These are phyloP conservation scores for Leptographium lundbergii DNA, from an alignment of 2,329 filamentous ascomycete genomes.

Conservation along the genomic window DNA sequence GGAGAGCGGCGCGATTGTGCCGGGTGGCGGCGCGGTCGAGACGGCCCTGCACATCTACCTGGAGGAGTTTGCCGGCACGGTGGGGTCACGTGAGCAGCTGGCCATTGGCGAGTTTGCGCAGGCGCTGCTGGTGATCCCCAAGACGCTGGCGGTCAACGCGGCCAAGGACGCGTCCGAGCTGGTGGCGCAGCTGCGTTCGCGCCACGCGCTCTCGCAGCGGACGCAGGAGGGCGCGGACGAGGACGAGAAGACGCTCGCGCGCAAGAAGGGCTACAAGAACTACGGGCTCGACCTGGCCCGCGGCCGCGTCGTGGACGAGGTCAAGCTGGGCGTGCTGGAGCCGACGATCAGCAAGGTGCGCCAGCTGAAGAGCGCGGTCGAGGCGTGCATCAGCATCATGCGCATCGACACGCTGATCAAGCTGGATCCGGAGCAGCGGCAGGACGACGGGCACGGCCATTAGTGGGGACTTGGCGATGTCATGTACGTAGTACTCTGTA, in stretches of 20 bases:
- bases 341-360: conserved; percentile 97
- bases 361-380: conserved; percentile 95
- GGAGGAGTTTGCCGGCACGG: conserved; percentile 95
- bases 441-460: conserved; percentile 80
- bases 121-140: conserved; percentile 85
- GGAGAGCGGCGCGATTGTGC: conserved; percentile 92
- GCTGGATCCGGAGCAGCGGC: conserved; percentile 78
- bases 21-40: conserved; percentile 91
- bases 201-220: conserved; percentile 88
- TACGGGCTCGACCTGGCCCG: conserved; percentile 85
- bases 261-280: conserved; percentile 97
- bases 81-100: conserved; percentile 92
- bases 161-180: conserved; percentile 94
- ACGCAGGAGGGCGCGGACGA: conserved; percentile 54
- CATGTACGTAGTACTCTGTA: too few species aligned
- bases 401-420: conserved; percentile 98
- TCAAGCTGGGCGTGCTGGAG: conserved; percentile 92
- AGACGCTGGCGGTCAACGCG: conserved; percentile 92
- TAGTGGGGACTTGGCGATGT: too few species aligned
- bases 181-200: conserved; percentile 84
- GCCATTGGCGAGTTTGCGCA: conserved; percentile 97
- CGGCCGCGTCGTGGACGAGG: conserved; percentile 82
- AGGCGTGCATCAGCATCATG: conserved; percentile 98
- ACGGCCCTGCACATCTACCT: conserved; percentile 99
- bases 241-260: conserved; percentile 78